Percentiles rank a stretch among this genome's conserved stretches.
Conservation (phyloP, 331 rosid genomes). For the Rhamnella rubrinervis region DNA sequence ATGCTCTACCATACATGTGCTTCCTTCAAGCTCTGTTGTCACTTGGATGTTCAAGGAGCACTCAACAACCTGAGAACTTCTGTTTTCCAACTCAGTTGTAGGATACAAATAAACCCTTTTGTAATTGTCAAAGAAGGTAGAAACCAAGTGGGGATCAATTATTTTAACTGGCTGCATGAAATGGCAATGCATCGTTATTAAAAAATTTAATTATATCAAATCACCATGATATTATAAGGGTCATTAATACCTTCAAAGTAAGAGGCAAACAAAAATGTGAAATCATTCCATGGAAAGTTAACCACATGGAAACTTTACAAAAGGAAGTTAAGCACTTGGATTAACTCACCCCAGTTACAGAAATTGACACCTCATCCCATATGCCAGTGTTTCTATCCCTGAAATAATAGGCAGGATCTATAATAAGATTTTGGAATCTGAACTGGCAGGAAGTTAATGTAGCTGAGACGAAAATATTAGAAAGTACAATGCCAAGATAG, state of each 20-base stretch:
- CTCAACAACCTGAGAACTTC: conserved; percentile 60
- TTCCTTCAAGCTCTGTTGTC: conserved; percentile 64
- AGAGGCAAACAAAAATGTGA: no score
- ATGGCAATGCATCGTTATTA: conserved; percentile 14
- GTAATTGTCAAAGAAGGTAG: conserved; percentile 75
- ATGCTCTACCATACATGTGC: conserved; percentile 67
- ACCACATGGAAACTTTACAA: background rate
- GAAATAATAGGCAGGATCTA: conserved; percentile 17
- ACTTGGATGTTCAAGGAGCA: conserved; percentile 86
- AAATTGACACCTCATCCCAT: conserved; percentile 93
- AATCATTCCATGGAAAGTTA: background rate
- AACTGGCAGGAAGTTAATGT: background rate
- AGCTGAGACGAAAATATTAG: background rate
- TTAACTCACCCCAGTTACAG: conserved; percentile 79
- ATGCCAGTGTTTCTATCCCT: conserved; percentile 98
- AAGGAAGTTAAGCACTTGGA: conserved; percentile 20
- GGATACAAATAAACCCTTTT: conserved; percentile 74
- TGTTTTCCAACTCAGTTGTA: conserved; percentile 75
- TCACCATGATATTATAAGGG: conserved; percentile 11
- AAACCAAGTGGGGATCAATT: conserved; percentile 90
- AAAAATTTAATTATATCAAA: conserved; percentile 9
- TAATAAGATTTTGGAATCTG: background rate
- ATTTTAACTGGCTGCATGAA: conserved; percentile 88
- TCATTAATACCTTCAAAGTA: no score
- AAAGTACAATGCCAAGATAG: background rate